Evolutionary conservation across 2,329 filamentous ascomycete species (phyloP).

Genomic region (Arthrobotrys sinensis): DNA sequence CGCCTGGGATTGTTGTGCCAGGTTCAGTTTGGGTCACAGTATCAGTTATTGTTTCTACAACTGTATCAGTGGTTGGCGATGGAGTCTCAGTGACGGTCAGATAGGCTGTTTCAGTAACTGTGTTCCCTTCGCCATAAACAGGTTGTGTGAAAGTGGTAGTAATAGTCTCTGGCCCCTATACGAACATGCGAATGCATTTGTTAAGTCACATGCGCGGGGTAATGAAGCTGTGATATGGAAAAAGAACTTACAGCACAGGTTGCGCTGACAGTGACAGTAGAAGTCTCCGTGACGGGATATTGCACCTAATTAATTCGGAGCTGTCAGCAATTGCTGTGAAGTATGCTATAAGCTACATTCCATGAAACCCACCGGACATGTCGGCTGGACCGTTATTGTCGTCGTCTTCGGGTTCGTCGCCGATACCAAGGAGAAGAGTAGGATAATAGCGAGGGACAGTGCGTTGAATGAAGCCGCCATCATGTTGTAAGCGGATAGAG

Average conservation of each 20-base stretch:
- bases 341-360: not conserved
- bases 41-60: not conserved
- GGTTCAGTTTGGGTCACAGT: not conserved
- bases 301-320: constrained; percentile 10
- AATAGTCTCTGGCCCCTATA: constrained; percentile 2
- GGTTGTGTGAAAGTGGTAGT: not conserved
- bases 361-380: constrained; percentile 28
- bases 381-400: not conserved
- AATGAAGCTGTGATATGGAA: constrained; percentile 7
- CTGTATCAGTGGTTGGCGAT: not conserved
- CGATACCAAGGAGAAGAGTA: constrained; percentile 18
- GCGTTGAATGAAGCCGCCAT: constrained; percentile 47
- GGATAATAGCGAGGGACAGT: constrained; percentile 50
- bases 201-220: constrained; percentile 17
- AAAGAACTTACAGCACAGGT: constrained; percentile 38
- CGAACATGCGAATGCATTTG: constrained; percentile 1
- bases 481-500: constrained; percentile 44
- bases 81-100: not conserved
- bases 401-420: constrained; percentile 23
- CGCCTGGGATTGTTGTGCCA: not conserved
- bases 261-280: constrained; percentile 7
- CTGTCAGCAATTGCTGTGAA: constrained; percentile 16
- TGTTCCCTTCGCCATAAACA: not conserved
- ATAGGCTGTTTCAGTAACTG: constrained; percentile 13
- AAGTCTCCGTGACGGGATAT: constrained; percentile 5